These are phyloP conservation scores for Panicum miliaceum DNA, from an alignment of 176 grass and related monocot species.

Conservation along the genomic window DNA sequence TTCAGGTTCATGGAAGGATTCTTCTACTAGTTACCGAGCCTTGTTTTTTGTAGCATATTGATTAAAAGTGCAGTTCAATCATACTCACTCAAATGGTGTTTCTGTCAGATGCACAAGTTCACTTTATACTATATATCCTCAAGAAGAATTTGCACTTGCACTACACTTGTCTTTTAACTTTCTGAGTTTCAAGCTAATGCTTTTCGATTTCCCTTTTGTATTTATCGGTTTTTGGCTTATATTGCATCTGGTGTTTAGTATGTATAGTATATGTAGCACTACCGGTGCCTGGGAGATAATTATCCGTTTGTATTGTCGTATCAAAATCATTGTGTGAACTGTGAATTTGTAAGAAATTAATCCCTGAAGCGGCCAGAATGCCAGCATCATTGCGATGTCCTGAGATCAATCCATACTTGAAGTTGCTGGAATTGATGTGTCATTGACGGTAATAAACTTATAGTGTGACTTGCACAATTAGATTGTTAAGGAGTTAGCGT, in stretches of 20 bases:
- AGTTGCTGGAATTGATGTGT: conserved; percentile 54
- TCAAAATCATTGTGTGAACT: conserved; percentile 45
- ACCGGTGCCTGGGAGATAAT: neutral
- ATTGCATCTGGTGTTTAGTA: neutral
- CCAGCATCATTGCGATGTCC: conserved; percentile 53
- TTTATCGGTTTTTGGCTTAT: neutral
- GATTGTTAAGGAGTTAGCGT: conserved; percentile 30
- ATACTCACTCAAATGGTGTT: neutral
- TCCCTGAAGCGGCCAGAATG: conserved; percentile 44
- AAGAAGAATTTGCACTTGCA: neutral
- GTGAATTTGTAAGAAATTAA: conserved; percentile 51
- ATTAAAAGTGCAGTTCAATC: neutral
- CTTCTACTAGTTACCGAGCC: neutral
- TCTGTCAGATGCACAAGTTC: neutral
- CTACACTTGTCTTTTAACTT: neutral
- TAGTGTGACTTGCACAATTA: conserved; percentile 18
- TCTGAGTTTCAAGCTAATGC: neutral
- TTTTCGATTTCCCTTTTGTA: neutral
- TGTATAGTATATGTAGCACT: neutral
- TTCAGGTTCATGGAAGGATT: conserved; percentile 16
- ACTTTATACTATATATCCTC: neutral
- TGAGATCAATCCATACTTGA: conserved; percentile 38
- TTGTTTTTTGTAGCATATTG: neutral
- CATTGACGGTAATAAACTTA: conserved; percentile 40
- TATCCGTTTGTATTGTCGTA: neutral